These are phyloP conservation scores for Pseudoturritis turrita DNA, from an alignment of 345 rosid species.

Conservation along the genomic window DNA sequence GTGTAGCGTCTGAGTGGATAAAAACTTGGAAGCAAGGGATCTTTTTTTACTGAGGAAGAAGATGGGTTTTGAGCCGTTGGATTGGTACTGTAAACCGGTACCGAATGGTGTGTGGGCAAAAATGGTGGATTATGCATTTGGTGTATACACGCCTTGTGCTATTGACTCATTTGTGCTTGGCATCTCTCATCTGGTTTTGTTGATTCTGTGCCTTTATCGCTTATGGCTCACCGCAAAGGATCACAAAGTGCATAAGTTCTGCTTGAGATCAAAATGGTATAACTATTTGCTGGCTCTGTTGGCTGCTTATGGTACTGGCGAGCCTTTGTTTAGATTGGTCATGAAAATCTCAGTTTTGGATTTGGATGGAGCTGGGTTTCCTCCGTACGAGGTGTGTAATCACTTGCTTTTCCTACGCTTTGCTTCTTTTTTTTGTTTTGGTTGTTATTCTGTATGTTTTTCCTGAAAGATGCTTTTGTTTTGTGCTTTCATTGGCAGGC, in stretches of 20 bases:
- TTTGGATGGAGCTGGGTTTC: constrained; percentile 68
- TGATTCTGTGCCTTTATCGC: constrained; percentile 66
- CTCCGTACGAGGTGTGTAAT: constrained; percentile 81
- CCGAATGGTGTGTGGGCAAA: constrained; percentile 70
- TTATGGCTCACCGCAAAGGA: constrained; percentile 71
- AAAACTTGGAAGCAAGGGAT: neutral
- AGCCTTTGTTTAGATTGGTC: constrained; percentile 81
- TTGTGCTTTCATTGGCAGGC: constrained; percentile 43
- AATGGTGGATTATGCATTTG: constrained; percentile 83
- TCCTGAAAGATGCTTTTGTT: neutral
- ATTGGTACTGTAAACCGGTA: constrained; percentile 84
- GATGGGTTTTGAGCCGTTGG: constrained; percentile 68
- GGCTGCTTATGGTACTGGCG: constrained; percentile 70
- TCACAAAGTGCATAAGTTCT: constrained; percentile 57
- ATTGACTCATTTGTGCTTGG: constrained; percentile 68
- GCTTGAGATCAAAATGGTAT: constrained; percentile 73
- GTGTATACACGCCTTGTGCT: constrained; percentile 94
- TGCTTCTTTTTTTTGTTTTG: neutral
- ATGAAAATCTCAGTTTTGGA: constrained; percentile 82
- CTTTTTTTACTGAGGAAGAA: neutral
- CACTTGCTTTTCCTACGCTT: neutral
- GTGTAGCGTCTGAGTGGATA: constrained; percentile 3
- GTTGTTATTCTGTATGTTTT: neutral
- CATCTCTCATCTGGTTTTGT: constrained; percentile 60
- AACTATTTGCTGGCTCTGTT: constrained; percentile 59